Conservation (phyloP, 2,329 filamentous ascomycete species). For the Colletotrichum tanaceti region DNA sequence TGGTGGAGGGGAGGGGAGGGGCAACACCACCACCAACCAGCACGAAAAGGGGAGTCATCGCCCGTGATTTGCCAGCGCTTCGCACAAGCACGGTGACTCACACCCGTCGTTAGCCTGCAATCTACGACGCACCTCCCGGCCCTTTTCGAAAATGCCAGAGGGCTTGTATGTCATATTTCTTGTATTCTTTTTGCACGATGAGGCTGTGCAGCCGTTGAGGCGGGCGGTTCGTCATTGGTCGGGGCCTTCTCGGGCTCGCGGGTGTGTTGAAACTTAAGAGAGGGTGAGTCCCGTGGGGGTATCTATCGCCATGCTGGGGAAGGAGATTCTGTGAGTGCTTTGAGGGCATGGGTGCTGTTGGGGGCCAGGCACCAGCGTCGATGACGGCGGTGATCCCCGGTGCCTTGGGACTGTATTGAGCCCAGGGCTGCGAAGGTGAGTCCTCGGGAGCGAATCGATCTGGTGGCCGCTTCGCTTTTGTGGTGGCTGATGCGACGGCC, state of each 20-base stretch:
- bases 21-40: background rate
- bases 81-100: conserved; percentile 14
- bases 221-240: background rate
- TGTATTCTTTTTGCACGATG: background rate
- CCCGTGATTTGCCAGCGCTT: conserved; percentile 3
- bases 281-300: background rate
- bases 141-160: background rate
- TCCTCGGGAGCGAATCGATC: conserved; percentile 6
- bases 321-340: background rate
- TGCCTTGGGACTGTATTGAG: background rate
- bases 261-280: background rate
- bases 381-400: background rate
- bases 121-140: background rate
- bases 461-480: background rate
- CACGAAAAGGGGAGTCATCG: background rate
- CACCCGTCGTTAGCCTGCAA: background rate
- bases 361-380: background rate
- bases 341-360: background rate
- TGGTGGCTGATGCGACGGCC: background rate
- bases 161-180: no score
- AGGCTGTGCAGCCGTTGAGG: background rate
- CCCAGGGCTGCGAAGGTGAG: background rate
- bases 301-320: background rate
- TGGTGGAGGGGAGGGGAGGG: background rate
- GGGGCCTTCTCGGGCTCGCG: background rate